Conservation (phyloP, 495 filamentous ascomycete genomes). For the Talaromyces thailandensis region DNA sequence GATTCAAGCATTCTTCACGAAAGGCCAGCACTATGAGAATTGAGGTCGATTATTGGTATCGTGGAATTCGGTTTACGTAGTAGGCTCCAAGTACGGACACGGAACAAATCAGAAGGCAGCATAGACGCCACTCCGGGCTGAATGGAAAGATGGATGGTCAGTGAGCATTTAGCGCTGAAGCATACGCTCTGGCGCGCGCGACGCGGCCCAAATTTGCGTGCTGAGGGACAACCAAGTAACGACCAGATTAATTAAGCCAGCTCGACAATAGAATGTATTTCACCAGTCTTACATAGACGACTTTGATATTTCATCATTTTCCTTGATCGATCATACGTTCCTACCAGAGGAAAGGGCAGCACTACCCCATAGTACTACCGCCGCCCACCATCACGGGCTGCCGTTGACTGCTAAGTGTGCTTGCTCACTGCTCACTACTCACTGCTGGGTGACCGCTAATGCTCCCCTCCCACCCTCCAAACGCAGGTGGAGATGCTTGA, state of each 20-base stretch:
- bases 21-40: not conserved
- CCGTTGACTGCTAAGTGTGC: too few relatives aligned
- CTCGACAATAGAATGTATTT: not conserved
- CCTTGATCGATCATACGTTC: too few relatives aligned
- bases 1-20: not conserved
- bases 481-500: not conserved
- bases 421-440: too few relatives aligned
- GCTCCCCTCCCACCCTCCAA: not conserved
- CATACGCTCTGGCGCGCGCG: slow-evolving; percentile 1
- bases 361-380: too few relatives aligned
- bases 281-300: not conserved
- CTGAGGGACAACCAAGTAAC: not conserved
- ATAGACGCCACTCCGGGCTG: not conserved
- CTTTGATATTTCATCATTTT: not conserved
- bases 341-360: too few relatives aligned
- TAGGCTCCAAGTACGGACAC: not conserved
- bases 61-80: not conserved
- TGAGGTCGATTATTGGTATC: not conserved
- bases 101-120: not conserved
- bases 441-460: too few relatives aligned
- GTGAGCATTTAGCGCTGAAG: not conserved
- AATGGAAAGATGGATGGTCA: not conserved
- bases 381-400: too few relatives aligned
- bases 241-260: not conserved
- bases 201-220: not conserved